A percentile compares a stretch with the other conserved stretches of the same genome.
These are phyloP conservation scores for Exophiala bonariae DNA, from an alignment of 2,329 filamentous ascomycete species.

Conservation along the genomic window DNA sequence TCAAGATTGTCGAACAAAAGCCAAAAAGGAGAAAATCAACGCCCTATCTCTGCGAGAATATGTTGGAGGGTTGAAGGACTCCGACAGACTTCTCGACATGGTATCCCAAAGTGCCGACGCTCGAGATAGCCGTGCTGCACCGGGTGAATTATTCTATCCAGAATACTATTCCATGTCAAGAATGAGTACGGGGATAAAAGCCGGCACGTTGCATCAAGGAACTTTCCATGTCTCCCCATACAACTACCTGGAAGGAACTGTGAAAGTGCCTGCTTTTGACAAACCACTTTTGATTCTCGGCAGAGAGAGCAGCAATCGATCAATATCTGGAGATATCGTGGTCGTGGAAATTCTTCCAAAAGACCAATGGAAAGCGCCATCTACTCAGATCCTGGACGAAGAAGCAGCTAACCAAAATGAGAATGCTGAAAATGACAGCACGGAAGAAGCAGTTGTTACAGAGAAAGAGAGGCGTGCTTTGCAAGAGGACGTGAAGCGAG, in stretches of 20 bases:
- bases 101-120: constrained; percentile 76
- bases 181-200: constrained; percentile 91
- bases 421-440: constrained; percentile 81
- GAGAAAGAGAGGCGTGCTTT: constrained; percentile 83
- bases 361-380: constrained; percentile 96
- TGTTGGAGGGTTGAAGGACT: constrained; percentile 78
- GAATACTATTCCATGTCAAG: constrained; percentile 88
- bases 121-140: constrained; percentile 63
- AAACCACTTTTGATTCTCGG: constrained; percentile 85
- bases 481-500: constrained; percentile 86
- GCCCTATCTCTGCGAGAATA: constrained; percentile 73
- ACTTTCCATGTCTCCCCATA: constrained; percentile 96
- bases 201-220: constrained; percentile 86
- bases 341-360: constrained; percentile 91
- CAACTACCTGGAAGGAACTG: constrained; percentile 93
- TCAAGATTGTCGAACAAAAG: constrained; percentile 79
- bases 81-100: constrained; percentile 87
- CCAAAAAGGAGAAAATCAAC: constrained; percentile 70
- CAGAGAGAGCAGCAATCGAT: constrained; percentile 92
- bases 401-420: constrained; percentile 90
- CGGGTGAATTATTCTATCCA: constrained; percentile 74
- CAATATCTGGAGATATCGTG: constrained; percentile 87
- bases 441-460: constrained; percentile 74
- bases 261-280: constrained; percentile 86
- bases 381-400: constrained; percentile 93